Base-by-base conservation (phyloP, 805 yeast species). In the Saccharomycopsis lassenensis region DNA sequence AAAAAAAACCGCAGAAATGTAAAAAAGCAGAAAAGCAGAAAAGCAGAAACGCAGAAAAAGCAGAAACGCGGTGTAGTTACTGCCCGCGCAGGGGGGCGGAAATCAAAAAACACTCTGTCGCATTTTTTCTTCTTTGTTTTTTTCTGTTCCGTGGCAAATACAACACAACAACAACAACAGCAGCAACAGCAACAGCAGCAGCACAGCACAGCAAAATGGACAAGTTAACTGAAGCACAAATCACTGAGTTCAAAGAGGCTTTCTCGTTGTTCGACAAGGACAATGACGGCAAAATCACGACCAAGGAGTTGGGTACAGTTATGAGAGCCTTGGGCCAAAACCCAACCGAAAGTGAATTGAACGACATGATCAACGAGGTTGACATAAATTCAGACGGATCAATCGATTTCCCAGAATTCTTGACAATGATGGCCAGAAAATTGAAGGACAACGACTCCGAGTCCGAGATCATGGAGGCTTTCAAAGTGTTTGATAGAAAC, bases 321-420 rank as follows among this genome's bases (percentile, higher is more conserved):
- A 91, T 91, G 98, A 80, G 98, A 64, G 84, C 96, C n/a, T 69
- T 91, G 54, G 98, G 98, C 35, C 91, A 86, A 61, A 89, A 89
- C 53, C 98, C 98, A 24, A 77, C 94, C 34, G 97, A 91, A 60
- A 77, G 86, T 47, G 98, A 91, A 61, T 79, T 91, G 52, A 82
- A 91, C 39, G 98, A 91, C 57, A 77, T 91, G 80, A 84, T 91
- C 68, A 89, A 89, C 58, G 98, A 91, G 62, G 94, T 91, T 36
- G 98, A 91, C 59, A 79, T 80, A 44, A 91, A 91, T 63, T 89
- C 89, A 50, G 94, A 91, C 62, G 95, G 95, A 26, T 69, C 74
- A 51, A 80, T 81, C 49, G 91, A 81, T 55, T 81, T 81, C 58
- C 71, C 83, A 34, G 91, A 81, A 60, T 81, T 81, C 53, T 65